phyloP scores from a whole-genome alignment of 331 rosid genomes.

The Acacia pycnantha region DNA sequence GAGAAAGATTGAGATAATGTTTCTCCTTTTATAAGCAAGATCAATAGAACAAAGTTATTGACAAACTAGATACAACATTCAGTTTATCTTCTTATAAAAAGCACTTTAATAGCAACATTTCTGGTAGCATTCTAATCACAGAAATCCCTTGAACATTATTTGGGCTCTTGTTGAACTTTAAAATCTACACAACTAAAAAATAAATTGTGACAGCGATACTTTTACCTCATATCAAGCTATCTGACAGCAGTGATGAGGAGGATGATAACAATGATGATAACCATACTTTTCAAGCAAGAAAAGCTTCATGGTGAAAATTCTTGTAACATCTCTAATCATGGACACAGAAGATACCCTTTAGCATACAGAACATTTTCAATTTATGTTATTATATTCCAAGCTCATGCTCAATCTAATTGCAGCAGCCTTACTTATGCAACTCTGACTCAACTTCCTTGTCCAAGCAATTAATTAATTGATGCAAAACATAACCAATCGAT shows the following conservation, averaged over 20 bases:
- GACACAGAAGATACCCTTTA: not conserved
- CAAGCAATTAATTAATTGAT: too few relatives aligned
- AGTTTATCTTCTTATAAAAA: not conserved
- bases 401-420: too few relatives aligned
- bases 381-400: too few relatives aligned
- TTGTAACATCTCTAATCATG: not conserved
- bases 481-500: too few relatives aligned
- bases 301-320: not conserved
- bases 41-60: too few relatives aligned
- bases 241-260: not conserved
- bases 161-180: not conserved
- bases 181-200: not conserved
- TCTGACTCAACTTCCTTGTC: too few relatives aligned
- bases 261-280: not conserved
- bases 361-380: too few relatives aligned
- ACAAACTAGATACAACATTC: not conserved
- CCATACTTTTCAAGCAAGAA: not conserved
- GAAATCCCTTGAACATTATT: not conserved
- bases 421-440: too few relatives aligned
- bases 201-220: not conserved
- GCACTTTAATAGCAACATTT: not conserved
- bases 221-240: not conserved
- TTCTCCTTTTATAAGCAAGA: too few relatives aligned
- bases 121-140: not conserved
- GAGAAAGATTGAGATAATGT: too few relatives aligned